phyloP scores from a whole-genome alignment of 78 protist genomes.

The Fonticula alba region DNA sequence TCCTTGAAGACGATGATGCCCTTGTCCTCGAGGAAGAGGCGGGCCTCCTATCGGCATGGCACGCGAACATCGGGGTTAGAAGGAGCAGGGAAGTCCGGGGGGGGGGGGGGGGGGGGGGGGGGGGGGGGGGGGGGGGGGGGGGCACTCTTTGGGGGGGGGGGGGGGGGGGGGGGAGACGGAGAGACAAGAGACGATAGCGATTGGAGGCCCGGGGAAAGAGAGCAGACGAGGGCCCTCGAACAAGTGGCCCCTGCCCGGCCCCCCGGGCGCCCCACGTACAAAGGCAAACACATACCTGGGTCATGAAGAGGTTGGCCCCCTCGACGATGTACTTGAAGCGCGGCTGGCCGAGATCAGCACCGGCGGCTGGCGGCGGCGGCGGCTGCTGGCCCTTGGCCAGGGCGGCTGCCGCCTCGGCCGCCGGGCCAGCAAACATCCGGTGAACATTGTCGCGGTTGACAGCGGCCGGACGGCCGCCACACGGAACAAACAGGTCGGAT shows the following conservation, averaged over 20 bases:
- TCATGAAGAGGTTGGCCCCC: constrained; percentile 77
- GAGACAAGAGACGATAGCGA: neutral
- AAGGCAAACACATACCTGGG: too few relatives aligned
- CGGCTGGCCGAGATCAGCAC: constrained; percentile 15
- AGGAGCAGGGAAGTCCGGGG: too few relatives aligned
- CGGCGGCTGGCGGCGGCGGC: too few relatives aligned
- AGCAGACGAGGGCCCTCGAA: neutral
- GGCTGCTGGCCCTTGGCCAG: too few relatives aligned
- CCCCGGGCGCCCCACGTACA: too few relatives aligned
- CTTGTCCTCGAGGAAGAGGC: constrained; percentile 43
- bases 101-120: too few relatives aligned
- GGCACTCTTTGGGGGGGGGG: neutral
- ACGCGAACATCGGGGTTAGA: too few relatives aligned
- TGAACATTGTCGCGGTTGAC: constrained; percentile 45
- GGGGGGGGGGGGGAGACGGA: neutral
- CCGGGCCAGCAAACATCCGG: constrained; percentile 2
- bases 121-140: too few relatives aligned
- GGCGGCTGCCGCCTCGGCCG: too few relatives aligned
- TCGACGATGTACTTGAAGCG: constrained; percentile 60
- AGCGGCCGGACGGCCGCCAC: constrained; percentile 79
- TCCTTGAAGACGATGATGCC: constrained; percentile 71
- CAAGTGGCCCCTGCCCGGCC: too few relatives aligned
- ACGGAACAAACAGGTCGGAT: constrained; percentile 69
- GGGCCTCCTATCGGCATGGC: constrained; percentile 53
- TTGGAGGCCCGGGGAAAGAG: neutral